Evolutionary conservation across 2,329 filamentous ascomycete genomes (phyloP), one percentile per base, ranked within the genome.

Genomic region (Neonectria neomacrospora): DNA sequence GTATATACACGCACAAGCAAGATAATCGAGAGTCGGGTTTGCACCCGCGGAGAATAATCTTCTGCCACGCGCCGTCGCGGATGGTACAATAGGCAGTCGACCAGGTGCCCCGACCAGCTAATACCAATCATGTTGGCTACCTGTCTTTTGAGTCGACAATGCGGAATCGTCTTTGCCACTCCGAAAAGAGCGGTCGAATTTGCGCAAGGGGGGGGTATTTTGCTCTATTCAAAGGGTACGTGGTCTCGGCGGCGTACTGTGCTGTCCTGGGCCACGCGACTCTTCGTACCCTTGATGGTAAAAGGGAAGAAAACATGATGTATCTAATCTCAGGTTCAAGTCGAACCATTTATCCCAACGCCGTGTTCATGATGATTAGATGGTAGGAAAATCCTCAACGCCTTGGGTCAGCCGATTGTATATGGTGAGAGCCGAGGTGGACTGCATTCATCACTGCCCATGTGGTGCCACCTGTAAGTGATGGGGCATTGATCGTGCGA

Each of bases 401-500:
- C 51, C 52, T 30, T 45, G n/a, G n/a, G 45, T 56, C 18, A 41
- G 52, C 53, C 30, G 39, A 52, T 34, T 52, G 47, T 51, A 42
- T 41, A 51, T 51, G 52, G 45, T 55, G 34, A 51, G 44, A 41
- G 39, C 50, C n/a, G 32, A 39, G 6, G 22, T 47, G 20, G 39
- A 32, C 34, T 39, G 32, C 23, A 41, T 30, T 39, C 52, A 45
- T 67, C 57, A 68, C 60, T 65, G 65, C 18, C 68, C 63, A 7
- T 72, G 70, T 44, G 70, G 65, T 39, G 54, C 57, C 60, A 72
- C 66, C 53, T 73, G 64, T 41, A 73, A 54, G 42, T 73, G 69
- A 52, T 73, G 71, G 58, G 71, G 68, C 66, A 73, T 68, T 18
- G 69, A 66, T 39, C 69, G 66, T 59, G 69, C 62, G 44, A 71